Evolutionary conservation across 148 eudicot genomes (phyloP).

Genomic region (Oxyria digyna): DNA sequence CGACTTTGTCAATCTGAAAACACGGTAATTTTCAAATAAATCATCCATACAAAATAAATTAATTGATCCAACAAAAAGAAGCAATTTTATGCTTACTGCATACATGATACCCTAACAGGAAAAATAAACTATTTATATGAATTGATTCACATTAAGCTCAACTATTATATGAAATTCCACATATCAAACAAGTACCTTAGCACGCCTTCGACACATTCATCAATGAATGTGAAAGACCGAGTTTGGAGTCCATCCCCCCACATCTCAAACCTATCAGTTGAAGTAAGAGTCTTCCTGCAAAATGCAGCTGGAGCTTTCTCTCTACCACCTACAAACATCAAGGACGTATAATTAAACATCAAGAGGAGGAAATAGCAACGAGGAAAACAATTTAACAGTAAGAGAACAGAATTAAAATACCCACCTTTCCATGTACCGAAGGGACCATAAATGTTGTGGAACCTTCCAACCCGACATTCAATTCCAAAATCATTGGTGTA

Average conservation of each 20-base stretch:
- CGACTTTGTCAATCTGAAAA: constrained; percentile 63
- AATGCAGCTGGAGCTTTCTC: constrained; percentile 55
- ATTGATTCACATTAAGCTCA: too few relatives aligned
- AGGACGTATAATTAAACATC: background rate
- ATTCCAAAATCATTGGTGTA: constrained; percentile 48
- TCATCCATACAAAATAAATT: background rate
- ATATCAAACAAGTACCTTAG: too few relatives aligned
- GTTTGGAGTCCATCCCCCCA: constrained; percentile 49
- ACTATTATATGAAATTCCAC: too few relatives aligned
- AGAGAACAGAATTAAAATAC: background rate
- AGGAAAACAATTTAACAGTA: background rate
- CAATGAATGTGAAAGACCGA: constrained; percentile 46
- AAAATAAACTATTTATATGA: too few relatives aligned
- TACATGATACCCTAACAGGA: too few relatives aligned
- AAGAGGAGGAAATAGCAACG: background rate
- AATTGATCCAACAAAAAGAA: too few relatives aligned
- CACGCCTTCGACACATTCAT: constrained; percentile 50
- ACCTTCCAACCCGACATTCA: constrained; percentile 47
- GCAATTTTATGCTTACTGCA: too few relatives aligned
- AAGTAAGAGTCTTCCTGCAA: constrained; percentile 37
- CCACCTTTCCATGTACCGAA: constrained; percentile 56
- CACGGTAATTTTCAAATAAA: background rate
- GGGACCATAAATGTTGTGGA: constrained; percentile 51
- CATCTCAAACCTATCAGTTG: constrained; percentile 47
- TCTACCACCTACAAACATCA: constrained; percentile 26